phyloP scores from a whole-genome alignment of 441 rosid species.

The Gossypium gossypioides region DNA sequence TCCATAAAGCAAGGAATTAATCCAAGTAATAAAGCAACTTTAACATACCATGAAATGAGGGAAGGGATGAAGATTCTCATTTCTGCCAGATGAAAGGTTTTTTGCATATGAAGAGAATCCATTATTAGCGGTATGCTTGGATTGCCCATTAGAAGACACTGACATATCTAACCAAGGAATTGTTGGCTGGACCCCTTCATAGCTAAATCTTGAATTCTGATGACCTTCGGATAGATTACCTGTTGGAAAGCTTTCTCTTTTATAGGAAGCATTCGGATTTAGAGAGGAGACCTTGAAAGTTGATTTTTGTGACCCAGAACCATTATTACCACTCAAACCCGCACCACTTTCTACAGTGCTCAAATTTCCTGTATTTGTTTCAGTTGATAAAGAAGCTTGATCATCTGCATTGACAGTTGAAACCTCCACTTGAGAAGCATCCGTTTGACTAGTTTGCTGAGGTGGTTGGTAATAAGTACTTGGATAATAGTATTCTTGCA shows the following conservation, averaged over 20 bases:
- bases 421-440: constrained; percentile 22
- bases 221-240: constrained; percentile 26
- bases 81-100: constrained; percentile 32
- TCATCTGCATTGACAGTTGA: constrained; percentile 21
- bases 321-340: constrained; percentile 27
- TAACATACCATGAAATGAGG: constrained; percentile 38
- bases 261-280: constrained; percentile 33
- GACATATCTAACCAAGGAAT: constrained; percentile 36
- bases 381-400: constrained; percentile 26
- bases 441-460: constrained; percentile 19
- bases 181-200: constrained; percentile 35
- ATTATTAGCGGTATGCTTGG: constrained; percentile 21
- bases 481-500: constrained; percentile 41
- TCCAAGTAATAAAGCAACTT: neutral
- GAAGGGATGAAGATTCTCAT: constrained; percentile 26
- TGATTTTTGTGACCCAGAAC: constrained; percentile 26
- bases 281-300: constrained; percentile 30
- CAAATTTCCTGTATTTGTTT: constrained; percentile 26
- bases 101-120: constrained; percentile 28
- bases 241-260: constrained; percentile 30
- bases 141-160: constrained; percentile 26
- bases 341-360: constrained; percentile 27
- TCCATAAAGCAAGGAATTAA: neutral
- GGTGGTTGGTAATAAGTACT: constrained; percentile 31
- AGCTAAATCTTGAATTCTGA: constrained; percentile 36